A percentile compares a stretch with the other conserved stretches of the same genome.
Conservation (phyloP, 2,329 filamentous ascomycete species). For the Cercospora citrullina region DNA sequence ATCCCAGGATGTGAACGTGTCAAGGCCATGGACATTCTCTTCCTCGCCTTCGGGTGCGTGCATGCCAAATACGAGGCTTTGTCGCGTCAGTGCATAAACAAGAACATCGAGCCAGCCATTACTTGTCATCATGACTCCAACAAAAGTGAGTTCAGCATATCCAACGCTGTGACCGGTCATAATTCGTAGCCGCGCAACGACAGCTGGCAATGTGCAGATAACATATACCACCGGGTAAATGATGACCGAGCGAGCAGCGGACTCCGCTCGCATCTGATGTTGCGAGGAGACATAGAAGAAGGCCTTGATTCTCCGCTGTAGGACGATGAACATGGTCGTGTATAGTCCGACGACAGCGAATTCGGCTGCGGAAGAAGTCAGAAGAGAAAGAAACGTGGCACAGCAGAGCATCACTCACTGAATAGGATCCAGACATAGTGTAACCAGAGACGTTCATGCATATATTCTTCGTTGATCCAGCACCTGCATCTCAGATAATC, state of each 20-base stretch:
- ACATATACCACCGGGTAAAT: constrained; percentile 69
- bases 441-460: constrained; percentile 57
- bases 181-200: constrained; percentile 60
- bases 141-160: constrained; percentile 49
- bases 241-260: constrained; percentile 45
- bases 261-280: constrained; percentile 51
- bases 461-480: constrained; percentile 60
- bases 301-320: constrained; percentile 26
- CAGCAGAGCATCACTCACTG: background rate
- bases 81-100: constrained; percentile 57
- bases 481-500: constrained; percentile 40
- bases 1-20: constrained; percentile 20
- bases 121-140: constrained; percentile 56
- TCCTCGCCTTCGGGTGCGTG: constrained; percentile 5
- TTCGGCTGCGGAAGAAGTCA: constrained; percentile 38
- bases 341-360: constrained; percentile 55
- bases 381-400: background rate
- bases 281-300: constrained; percentile 25
- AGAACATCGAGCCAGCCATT: constrained; percentile 60
- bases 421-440: constrained; percentile 66
- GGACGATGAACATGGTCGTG: constrained; percentile 35
- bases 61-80: constrained; percentile 23
- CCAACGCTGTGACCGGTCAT: constrained; percentile 49
- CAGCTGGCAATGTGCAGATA: constrained; percentile 64
- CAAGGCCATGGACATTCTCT: constrained; percentile 19